Percentiles rank a stretch among this genome's conserved stretches.
Conservation (phyloP, 1,139 yeast genomes). For the Geotrichum bryndzae region DNA sequence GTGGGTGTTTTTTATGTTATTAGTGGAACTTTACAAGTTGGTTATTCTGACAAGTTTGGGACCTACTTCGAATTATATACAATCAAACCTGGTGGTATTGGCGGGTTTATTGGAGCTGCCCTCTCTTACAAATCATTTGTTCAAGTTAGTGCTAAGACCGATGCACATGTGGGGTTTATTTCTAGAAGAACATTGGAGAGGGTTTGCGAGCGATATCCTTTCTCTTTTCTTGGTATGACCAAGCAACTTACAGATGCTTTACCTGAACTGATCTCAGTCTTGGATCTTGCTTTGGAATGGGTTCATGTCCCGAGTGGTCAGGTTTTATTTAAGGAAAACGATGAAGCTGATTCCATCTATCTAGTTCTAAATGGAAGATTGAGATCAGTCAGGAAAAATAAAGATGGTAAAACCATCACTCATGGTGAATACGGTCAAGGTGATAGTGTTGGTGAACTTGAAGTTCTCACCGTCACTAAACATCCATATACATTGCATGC, state of each 20-base stretch:
- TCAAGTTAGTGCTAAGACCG: constrained; percentile 53
- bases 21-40: constrained; percentile 67
- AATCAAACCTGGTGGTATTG: constrained; percentile 72
- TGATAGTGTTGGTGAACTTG: constrained; percentile 90
- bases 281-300: constrained; percentile 95
- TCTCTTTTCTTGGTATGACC: constrained; percentile 72
- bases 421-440: constrained; percentile 89
- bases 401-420: constrained; percentile 27
- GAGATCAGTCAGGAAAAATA: constrained; percentile 48
- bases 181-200: constrained; percentile 57
- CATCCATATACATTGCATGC: constrained; percentile 75
- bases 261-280: constrained; percentile 59
- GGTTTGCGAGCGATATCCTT: constrained; percentile 68
- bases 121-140: constrained; percentile 78
- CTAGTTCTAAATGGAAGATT: constrained; percentile 86
- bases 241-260: constrained; percentile 60
- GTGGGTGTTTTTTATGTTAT: constrained; percentile 77
- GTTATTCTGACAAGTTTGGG: constrained; percentile 35
- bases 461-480: constrained; percentile 78
- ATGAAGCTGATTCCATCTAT: constrained; percentile 86
- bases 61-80: constrained; percentile 47
- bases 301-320: constrained; percentile 83
- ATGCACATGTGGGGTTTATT: constrained; percentile 65
- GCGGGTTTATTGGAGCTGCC: constrained; percentile 79
- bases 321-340: constrained; percentile 72